Evolutionary conservation across 2,329 filamentous ascomycete genomes (phyloP), one percentile per base, ranked within the genome.

Genomic region (Elsinoe australis): DNA sequence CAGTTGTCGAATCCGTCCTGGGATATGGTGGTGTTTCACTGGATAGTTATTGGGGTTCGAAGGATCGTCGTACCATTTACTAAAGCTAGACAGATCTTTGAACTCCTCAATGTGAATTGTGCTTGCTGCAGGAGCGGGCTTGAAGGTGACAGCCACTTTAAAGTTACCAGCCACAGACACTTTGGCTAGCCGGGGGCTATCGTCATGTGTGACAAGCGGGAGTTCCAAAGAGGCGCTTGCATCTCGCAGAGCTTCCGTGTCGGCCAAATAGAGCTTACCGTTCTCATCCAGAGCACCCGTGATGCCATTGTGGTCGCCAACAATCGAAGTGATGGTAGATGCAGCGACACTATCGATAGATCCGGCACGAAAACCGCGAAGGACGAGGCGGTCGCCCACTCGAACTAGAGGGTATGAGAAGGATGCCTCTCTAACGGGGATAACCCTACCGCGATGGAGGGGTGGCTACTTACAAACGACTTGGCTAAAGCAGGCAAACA

Each of bases 221-320:
- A 34, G 50, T 15, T 32, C 29, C 14, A 15, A 35, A 3, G 24
- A 29, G 14, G 9, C 29, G 18, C 14, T 32, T 9, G 14, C 38
- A 12, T 38, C 19, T 14, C 15, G 28, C 19, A 22, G 39, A 29
- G 36, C 10, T 2, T 39, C 32, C 8, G 39, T 24, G 33, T 53
- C 42, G 5, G 55, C 41, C 6, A 57, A 36, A 24, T 55, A 57
- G 4, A 63, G 36, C 9, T 46, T 39, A 6, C 61, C 61, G 9
- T 55, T 32, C 10, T 47, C 24, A 41, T 58, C 55, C 10, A 64
- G 35, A 48, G 54, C 57, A 17, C 54, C 62, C 2, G 54, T 22
- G 29, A 64, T 42, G 17, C 62, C 63, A 35, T 63, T 54, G 47
- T 63, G 58, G 41, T 65, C 57, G 21, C 61, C 63, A 33, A 63